Evolutionary conservation across 2,329 filamentous ascomycete species (phyloP), one percentile per base, ranked within the genome.

Genomic region (Alternaria brassicicola): DNA sequence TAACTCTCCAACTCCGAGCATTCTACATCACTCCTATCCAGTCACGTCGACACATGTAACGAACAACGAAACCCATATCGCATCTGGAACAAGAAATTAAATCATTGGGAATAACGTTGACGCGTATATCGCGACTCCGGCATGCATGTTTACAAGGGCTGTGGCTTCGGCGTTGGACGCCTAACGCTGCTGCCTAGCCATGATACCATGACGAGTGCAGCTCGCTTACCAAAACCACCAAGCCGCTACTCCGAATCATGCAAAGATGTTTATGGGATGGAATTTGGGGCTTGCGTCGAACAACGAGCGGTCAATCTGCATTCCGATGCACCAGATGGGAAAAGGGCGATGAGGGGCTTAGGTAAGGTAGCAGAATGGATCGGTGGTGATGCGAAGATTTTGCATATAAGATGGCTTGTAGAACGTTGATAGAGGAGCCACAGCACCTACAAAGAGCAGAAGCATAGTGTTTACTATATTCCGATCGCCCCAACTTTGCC

Each of bases 81-180:
- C 26, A 28, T 23, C 43, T 15, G 5, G 28, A 46, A 33, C 28
- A 46, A 30, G n/a, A 19, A 10, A 21, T 23, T 15, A 23, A 15
- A 10, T n/a, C 15, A 33, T 47, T 21, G 19, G 13, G 25, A 15
- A 28, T 30, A 38, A 19, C n/a, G 8, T 23, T 35, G 52, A 31
- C 25, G 36, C 35, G 26, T 19, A 13, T 13, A 30, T 25, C 12
- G 13, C 25, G 9, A 30, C 17, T 21, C 25, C 17, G 13, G 33
- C 13, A 33, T 21, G 15, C 17, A 47, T 33, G 43, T 9, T 47
- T 35, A 21, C n/a, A 35, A 35, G 28, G 21, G 30, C 28, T 21
- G 43, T 23, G 25, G 13, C 21, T 50, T 50, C 45, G 52, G 52
- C 28, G 23, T 55, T 55, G 53, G 53, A 38, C 46, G 53, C 47